Conservation (phyloP, 441 rosid species). For the Cnidoscolus chayamansa region DNA sequence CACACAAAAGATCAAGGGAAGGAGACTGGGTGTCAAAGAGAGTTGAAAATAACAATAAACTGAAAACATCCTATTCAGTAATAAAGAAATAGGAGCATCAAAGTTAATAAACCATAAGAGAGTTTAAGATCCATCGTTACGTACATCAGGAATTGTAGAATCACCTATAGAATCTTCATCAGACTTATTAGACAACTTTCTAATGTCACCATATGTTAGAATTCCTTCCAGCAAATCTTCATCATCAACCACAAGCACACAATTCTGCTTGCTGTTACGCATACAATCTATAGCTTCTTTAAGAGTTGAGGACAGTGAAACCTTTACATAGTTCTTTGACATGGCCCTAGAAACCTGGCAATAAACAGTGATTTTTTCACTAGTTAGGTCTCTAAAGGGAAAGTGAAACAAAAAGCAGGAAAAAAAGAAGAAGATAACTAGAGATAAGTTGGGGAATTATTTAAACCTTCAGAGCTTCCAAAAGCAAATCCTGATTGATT, state of each 20-base stretch:
- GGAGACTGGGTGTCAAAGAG: background rate
- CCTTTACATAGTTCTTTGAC: constrained; percentile 76
- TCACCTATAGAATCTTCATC: constrained; percentile 39
- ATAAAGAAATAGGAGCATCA: background rate
- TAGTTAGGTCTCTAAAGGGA: constrained; percentile 9
- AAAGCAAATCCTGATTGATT: constrained; percentile 55
- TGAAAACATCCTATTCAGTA: background rate
- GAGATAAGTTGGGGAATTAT: background rate
- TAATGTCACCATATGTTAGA: constrained; percentile 71
- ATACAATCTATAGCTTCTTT: constrained; percentile 73
- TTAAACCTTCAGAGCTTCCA: constrained; percentile 67
- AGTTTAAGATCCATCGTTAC: constrained; percentile 18
- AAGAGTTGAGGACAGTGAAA: constrained; percentile 47
- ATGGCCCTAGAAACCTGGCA: constrained; percentile 66
- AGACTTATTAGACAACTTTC: constrained; percentile 51
- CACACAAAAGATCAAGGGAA: background rate
- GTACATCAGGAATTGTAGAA: constrained; percentile 48
- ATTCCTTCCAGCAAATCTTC: constrained; percentile 78
- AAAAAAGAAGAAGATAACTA: background rate
- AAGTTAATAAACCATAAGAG: background rate
- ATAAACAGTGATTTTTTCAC: constrained; percentile 12
- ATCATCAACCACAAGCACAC: constrained; percentile 65
- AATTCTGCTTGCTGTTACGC: constrained; percentile 65
- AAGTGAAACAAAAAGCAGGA: background rate
- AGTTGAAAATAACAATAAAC: background rate